These are phyloP conservation scores for Aspergillus olivimuriae DNA, from an alignment of 495 filamentous ascomycete genomes.

Conservation along the genomic window DNA sequence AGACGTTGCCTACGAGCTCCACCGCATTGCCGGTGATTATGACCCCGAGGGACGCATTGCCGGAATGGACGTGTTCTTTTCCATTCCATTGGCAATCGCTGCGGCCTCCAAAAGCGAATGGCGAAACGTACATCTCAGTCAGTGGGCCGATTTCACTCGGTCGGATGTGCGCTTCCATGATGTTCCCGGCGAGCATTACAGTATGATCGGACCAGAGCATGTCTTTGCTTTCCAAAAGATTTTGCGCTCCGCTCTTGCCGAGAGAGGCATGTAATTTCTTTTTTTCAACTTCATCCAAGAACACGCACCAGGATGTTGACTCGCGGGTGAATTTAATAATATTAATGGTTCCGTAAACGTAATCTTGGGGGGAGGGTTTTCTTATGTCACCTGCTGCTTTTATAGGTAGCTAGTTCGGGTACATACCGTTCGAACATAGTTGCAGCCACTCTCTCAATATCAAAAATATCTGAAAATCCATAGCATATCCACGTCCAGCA, in stretches of 20 bases:
- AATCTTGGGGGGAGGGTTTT: too few species aligned
- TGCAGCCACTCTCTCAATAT: too few species aligned
- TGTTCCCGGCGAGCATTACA: constrained; percentile 21
- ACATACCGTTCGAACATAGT: too few species aligned
- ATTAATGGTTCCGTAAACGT: too few species aligned
- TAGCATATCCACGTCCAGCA: too few species aligned
- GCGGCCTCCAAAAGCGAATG: constrained; percentile 38
- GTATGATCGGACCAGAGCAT: constrained; percentile 16
- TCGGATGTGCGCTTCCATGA: constrained; percentile 9
- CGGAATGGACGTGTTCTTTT: constrained; percentile 46
- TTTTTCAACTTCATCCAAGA: too few species aligned
- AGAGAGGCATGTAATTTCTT: constrained; percentile 12
- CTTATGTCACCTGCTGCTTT: too few species aligned
- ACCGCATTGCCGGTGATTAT: constrained; percentile 43
- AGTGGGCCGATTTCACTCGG: constrained; percentile 38
- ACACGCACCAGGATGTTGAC: too few species aligned
- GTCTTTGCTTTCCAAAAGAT: constrained; percentile 15
- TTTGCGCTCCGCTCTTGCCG: constrained; percentile 10
- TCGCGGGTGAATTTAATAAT: too few species aligned
- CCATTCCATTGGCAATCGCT: constrained; percentile 32
- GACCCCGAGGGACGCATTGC: constrained; percentile 39
- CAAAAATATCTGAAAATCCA: too few species aligned
- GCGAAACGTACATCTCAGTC: constrained; percentile 29
- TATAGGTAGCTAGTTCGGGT: too few species aligned
- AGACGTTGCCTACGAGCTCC: constrained; percentile 33